Evolutionary conservation across 2,329 filamentous ascomycete genomes (phyloP).

Genomic region (Lasiodiplodia hormozganensis): DNA sequence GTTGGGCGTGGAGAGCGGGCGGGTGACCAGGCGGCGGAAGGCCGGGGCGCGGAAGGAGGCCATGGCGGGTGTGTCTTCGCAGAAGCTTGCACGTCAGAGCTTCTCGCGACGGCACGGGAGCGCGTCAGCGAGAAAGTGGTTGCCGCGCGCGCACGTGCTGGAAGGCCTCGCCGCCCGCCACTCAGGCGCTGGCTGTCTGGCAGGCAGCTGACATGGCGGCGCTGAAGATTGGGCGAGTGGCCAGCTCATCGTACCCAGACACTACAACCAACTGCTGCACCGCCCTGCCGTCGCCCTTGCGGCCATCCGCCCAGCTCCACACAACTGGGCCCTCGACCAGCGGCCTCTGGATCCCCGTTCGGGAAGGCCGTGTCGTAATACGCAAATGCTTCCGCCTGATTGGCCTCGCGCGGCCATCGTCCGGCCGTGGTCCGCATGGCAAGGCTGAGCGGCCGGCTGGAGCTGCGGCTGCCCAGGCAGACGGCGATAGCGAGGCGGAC

Average conservation of each 20-base stretch:
- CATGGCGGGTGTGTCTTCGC: conserved; percentile 10
- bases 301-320: conserved; percentile 18
- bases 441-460: not conserved
- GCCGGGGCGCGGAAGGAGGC: conserved; percentile 26
- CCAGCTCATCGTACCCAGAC: conserved; percentile 1
- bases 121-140: conserved; percentile 4
- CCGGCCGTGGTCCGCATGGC: too few relatives aligned
- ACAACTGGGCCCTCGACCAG: conserved; percentile 3
- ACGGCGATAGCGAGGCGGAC: not conserved
- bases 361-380: conserved; percentile 8
- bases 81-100: conserved; percentile 17
- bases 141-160: conserved; percentile 13
- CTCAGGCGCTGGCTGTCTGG: not conserved
- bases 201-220: not conserved
- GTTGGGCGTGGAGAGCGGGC: conserved; percentile 16
- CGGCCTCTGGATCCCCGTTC: not conserved
- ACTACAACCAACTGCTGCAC: conserved; percentile 14
- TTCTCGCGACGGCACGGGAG: not conserved
- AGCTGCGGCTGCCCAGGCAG: not conserved
- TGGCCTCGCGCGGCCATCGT: not conserved
- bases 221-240: not conserved
- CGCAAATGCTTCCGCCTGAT: conserved; percentile 7
- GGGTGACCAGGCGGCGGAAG: conserved; percentile 24
- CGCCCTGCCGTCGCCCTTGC: conserved; percentile 1
- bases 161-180: not conserved